Evolutionary conservation across 352 stramenopile species (phyloP).

Genomic region (Discostella stelligera): DNA sequence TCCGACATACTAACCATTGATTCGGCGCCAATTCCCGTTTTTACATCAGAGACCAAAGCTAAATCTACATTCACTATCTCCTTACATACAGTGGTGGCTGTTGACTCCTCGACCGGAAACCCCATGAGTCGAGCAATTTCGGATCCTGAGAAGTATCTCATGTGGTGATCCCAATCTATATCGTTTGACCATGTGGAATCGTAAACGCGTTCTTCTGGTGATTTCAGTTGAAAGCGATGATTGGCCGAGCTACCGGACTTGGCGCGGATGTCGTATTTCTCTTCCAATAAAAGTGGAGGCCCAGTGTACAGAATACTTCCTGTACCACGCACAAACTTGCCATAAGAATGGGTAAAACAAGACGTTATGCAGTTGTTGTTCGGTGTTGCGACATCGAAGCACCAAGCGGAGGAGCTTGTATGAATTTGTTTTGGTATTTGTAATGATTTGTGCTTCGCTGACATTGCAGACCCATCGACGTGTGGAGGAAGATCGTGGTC

Average conservation of each 20-base stretch:
- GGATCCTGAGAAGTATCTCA: slow-evolving; percentile 77
- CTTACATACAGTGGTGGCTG: not conserved
- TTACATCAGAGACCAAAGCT: not conserved
- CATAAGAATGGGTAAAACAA: slow-evolving; percentile 83
- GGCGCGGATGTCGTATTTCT: not conserved
- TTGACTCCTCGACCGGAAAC: slow-evolving; percentile 45
- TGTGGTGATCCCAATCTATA: slow-evolving; percentile 51
- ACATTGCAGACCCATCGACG: not conserved
- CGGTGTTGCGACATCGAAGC: slow-evolving; percentile 79
- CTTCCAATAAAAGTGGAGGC: slow-evolving; percentile 7
- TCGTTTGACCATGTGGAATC: slow-evolving; percentile 54
- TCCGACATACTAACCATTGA: not conserved
- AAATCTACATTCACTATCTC: slow-evolving; percentile 4
- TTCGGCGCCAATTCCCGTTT: not conserved
- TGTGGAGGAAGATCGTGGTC: slow-evolving; percentile 20
- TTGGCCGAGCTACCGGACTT: not conserved
- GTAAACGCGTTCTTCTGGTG: slow-evolving; percentile 61
- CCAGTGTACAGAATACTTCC: slow-evolving; percentile 75
- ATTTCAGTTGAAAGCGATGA: slow-evolving; percentile 39
- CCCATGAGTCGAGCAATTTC: slow-evolving; percentile 76
- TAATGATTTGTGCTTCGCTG: slow-evolving; percentile 29
- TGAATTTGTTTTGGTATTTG: slow-evolving; percentile 65
- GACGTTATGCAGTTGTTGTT: slow-evolving; percentile 43
- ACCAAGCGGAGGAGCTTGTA: slow-evolving; percentile 65
- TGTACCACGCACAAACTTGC: slow-evolving; percentile 72